Conservation (phyloP, 1,284 basidiomycete species). For the Tausonia pullulans region DNA sequence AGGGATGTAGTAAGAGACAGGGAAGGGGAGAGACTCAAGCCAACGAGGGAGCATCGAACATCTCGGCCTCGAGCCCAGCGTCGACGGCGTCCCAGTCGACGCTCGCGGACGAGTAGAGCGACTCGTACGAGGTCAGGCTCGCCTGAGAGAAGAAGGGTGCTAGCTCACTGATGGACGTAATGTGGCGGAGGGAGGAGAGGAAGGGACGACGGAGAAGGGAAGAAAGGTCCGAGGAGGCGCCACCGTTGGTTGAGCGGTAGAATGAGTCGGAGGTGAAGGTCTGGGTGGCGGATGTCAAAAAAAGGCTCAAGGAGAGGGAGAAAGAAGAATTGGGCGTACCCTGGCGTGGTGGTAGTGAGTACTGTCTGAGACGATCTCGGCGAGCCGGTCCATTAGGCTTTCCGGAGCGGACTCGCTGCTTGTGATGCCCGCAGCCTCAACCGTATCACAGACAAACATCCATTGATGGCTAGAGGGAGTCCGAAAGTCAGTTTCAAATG, state of each 20-base stretch:
- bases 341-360: constrained; percentile 35
- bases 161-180: constrained; percentile 70
- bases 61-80: constrained; percentile 61
- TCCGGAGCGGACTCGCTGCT: constrained; percentile 64
- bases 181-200: constrained; percentile 51
- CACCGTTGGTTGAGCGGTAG: not conserved
- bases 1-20: too few species aligned
- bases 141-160: constrained; percentile 77
- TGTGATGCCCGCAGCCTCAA: constrained; percentile 82
- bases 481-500: not conserved
- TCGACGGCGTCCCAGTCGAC: constrained; percentile 84
- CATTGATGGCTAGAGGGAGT: constrained; percentile 69
- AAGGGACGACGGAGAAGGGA: constrained; percentile 41
- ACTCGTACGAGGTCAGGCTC: constrained; percentile 79
- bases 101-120: constrained; percentile 56
- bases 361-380: constrained; percentile 58
- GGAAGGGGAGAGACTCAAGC: too few species aligned
- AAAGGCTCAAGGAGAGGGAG: not conserved
- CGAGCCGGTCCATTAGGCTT: constrained; percentile 79
- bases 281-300: not conserved
- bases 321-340: constrained; percentile 28
- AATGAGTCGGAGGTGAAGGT: not conserved
- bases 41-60: constrained; percentile 51
- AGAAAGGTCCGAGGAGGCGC: not conserved
- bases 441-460: constrained; percentile 96